Percentiles rank a stretch among this genome's conserved stretches.
phyloP scores from a whole-genome alignment of 169 alveolate species.

The Babesia bigemina region DNA sequence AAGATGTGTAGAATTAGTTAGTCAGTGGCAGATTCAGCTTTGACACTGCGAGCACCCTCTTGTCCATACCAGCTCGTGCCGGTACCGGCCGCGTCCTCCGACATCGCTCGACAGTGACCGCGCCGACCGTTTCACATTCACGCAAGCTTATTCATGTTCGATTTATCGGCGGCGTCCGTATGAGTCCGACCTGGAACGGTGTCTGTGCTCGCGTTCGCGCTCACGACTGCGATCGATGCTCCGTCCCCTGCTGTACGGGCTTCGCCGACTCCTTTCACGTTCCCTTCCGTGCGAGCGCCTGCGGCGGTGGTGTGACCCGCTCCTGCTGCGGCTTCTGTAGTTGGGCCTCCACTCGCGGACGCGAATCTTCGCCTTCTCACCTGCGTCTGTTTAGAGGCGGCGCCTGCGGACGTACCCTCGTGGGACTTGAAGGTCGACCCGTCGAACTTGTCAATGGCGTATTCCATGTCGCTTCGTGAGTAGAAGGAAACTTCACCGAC shows the following conservation, averaged over 20 bases:
- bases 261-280: constrained; percentile 48
- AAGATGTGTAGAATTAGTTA: constrained; percentile 7
- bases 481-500: constrained; percentile 86
- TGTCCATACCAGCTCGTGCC: constrained; percentile 33
- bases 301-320: constrained; percentile 39
- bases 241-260: constrained; percentile 53
- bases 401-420: constrained; percentile 60
- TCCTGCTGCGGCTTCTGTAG: constrained; percentile 36
- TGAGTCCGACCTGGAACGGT: constrained; percentile 22
- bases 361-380: constrained; percentile 80
- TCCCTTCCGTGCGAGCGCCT: constrained; percentile 50
- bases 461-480: constrained; percentile 82
- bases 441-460: constrained; percentile 82
- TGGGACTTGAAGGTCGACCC: constrained; percentile 85
- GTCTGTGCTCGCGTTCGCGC: constrained; percentile 31
- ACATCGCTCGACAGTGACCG: neutral
- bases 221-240: constrained; percentile 49
- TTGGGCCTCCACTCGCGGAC: constrained; percentile 76
- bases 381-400: constrained; percentile 27
- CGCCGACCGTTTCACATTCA: neutral
- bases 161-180: constrained; percentile 26
- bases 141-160: neutral
- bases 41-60: constrained; percentile 30
- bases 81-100: constrained; percentile 1
- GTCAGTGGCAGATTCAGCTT: constrained; percentile 10